phyloP scores from a whole-genome alignment of 2,329 filamentous ascomycete genomes.

The Colletotrichum tabaci region DNA sequence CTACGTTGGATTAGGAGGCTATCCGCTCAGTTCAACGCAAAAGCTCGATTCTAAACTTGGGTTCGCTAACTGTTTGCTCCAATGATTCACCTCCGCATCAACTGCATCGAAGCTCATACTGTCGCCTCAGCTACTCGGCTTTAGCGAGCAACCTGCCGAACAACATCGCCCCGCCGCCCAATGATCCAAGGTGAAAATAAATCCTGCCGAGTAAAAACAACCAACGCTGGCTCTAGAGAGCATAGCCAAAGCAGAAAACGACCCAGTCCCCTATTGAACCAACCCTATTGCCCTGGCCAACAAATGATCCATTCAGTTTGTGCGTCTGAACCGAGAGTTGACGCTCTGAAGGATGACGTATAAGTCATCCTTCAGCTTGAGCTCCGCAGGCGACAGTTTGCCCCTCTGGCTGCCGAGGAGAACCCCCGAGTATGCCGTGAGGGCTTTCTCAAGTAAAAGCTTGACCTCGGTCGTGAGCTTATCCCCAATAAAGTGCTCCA shows the following conservation, averaged over 20 bases:
- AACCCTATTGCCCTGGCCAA: accelerated
- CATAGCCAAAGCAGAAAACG: neutral
- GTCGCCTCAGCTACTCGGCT: no score
- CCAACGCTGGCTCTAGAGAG: neutral
- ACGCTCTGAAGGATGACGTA: neutral
- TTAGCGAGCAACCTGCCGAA: no score
- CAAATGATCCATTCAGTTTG: neutral
- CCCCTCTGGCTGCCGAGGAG: neutral
- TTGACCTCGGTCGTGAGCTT: neutral
- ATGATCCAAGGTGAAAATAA: no score
- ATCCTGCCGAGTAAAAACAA: no score
- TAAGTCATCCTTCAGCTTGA: neutral
- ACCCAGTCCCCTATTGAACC: no score
- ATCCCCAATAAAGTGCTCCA: neutral
- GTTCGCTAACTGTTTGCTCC: no score
- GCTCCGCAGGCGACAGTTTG: accelerated
- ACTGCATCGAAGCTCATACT: no score
- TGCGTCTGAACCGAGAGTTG: neutral
- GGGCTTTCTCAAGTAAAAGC: neutral
- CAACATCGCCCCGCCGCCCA: no score
- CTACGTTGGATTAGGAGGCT: no score
- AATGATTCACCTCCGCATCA: no score
- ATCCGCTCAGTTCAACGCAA: no score
- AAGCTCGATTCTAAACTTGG: no score
- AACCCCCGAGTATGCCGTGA: neutral